These are phyloP conservation scores for Pseudogymnoascus verrucosus DNA, from an alignment of 2,329 filamentous ascomycete genomes.

Conservation along the genomic window DNA sequence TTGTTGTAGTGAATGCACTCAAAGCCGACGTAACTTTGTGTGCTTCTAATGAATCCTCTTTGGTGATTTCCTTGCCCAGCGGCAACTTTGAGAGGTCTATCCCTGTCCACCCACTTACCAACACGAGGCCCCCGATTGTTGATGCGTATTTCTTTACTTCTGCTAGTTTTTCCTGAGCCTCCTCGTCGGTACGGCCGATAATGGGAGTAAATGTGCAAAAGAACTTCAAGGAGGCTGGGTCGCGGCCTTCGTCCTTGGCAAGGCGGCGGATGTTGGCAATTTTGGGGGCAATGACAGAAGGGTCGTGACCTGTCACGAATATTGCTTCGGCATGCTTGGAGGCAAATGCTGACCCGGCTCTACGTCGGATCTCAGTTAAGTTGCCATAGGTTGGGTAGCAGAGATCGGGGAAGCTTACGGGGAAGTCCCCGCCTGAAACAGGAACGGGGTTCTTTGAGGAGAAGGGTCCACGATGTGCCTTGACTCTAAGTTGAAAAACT, in stretches of 20 bases:
- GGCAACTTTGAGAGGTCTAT: constrained; percentile 53
- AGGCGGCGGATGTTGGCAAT: constrained; percentile 53
- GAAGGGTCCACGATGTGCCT: constrained; percentile 58
- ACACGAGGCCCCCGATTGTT: constrained; percentile 56
- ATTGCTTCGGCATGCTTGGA: constrained; percentile 64
- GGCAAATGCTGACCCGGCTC: constrained; percentile 57
- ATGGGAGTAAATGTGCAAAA: constrained; percentile 59
- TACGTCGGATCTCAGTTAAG: constrained; percentile 36
- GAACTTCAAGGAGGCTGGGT: constrained; percentile 56
- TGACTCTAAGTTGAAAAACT: constrained; percentile 54
- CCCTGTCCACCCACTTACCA: constrained; percentile 68
- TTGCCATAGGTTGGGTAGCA: constrained; percentile 47
- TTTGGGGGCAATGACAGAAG: constrained; percentile 49
- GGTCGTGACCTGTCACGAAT: constrained; percentile 57
- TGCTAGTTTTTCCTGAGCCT: constrained; percentile 54
- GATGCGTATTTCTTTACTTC: constrained; percentile 55
- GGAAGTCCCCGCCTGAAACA: constrained; percentile 63
- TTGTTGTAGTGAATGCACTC: constrained; percentile 41
- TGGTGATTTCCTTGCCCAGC: constrained; percentile 48
- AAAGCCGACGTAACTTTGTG: constrained; percentile 42
- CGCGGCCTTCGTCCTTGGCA: constrained; percentile 46
- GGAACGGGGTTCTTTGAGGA: constrained; percentile 59
- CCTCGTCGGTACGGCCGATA: constrained; percentile 55
- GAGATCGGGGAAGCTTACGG: constrained; percentile 48
- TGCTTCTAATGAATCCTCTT: constrained; percentile 45